phyloP scores from a whole-genome alignment of 768 basidiomycete species.

The Holtermannia corniformis region DNA sequence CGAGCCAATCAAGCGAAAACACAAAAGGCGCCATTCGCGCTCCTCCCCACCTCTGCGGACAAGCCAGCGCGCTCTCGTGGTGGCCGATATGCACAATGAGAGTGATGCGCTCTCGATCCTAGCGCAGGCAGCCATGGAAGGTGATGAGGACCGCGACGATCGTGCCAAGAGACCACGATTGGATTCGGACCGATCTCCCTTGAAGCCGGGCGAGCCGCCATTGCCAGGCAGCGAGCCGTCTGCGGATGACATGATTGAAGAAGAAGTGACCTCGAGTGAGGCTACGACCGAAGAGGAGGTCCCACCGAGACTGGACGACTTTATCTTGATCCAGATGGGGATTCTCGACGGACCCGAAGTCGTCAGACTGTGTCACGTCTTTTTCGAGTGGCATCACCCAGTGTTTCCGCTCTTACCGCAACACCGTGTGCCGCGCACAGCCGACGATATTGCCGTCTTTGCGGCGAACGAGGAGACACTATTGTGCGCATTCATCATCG shows the following conservation, averaged over 20 bases:
- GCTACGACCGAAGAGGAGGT: not conserved
- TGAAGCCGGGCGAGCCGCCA: too few relatives aligned
- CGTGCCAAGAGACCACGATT: too few relatives aligned
- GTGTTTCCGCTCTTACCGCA: slow-evolving; percentile 30
- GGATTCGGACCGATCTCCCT: too few relatives aligned
- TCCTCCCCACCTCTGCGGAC: slow-evolving; percentile 16
- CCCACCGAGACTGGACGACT: slow-evolving; percentile 6
- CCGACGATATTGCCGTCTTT: slow-evolving; percentile 24
- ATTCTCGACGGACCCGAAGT: slow-evolving; percentile 22
- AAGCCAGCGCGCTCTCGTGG: slow-evolving; percentile 34
- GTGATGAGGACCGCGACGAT: not conserved
- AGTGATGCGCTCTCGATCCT: slow-evolving; percentile 37
- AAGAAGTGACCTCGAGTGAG: not conserved
- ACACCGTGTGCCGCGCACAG: slow-evolving; percentile 18
- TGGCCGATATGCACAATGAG: slow-evolving; percentile 41
- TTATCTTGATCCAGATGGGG: slow-evolving; percentile 27
- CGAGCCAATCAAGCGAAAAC: not conserved
- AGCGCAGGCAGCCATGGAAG: slow-evolving; percentile 14
- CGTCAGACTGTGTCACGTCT: slow-evolving; percentile 17
- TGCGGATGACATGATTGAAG: too few relatives aligned
- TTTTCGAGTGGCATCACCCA: slow-evolving; percentile 35
- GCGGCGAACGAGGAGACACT: slow-evolving; percentile 28
- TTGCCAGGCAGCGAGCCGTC: too few relatives aligned
- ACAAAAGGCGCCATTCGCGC: not conserved
- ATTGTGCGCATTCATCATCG: slow-evolving; percentile 33